A percentile compares a stretch with the other conserved stretches of the same genome.
Conservation (phyloP, 2,329 filamentous ascomycete genomes). For the Colletotrichum zoysiae region DNA sequence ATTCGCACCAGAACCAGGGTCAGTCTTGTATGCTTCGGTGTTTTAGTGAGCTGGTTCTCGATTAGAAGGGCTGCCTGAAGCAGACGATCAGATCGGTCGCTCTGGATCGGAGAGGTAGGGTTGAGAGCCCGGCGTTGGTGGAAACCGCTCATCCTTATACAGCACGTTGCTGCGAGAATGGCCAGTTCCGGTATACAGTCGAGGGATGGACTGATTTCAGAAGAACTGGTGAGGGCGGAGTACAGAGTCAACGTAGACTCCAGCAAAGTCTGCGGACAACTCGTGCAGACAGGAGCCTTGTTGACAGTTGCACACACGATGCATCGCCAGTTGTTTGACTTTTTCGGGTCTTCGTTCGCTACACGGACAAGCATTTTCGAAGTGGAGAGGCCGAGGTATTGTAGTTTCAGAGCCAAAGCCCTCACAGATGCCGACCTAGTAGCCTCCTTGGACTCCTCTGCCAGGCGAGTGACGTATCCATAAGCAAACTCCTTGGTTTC, state of each 20-base stretch:
- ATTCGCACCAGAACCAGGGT: constrained; percentile 65
- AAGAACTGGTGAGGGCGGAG: constrained; percentile 28
- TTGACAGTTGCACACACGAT: constrained; percentile 22
- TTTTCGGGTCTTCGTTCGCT: constrained; percentile 39
- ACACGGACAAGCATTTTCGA: constrained; percentile 47
- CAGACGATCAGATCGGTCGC: constrained; percentile 48
- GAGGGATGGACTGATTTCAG: constrained; percentile 19
- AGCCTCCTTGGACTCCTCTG: constrained; percentile 46
- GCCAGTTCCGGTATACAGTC: constrained; percentile 50
- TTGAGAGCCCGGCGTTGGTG: constrained; percentile 23
- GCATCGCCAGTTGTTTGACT: constrained; percentile 43
- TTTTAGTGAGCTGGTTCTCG: constrained; percentile 61
- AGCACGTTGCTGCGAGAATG: constrained; percentile 52
- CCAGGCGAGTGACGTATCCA: constrained; percentile 51
- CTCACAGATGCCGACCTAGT: constrained; percentile 47
- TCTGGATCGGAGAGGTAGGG: constrained; percentile 13
- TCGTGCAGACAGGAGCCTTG: constrained; percentile 21
- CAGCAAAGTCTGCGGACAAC: constrained; percentile 29
- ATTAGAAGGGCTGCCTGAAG: constrained; percentile 64
- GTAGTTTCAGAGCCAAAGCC: constrained; percentile 57
- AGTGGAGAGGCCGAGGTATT: constrained; percentile 60
- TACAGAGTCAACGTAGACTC: constrained; percentile 38
- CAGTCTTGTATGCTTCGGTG: constrained; percentile 60
- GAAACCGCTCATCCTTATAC: constrained; percentile 46
- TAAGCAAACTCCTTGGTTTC: constrained; percentile 58